Percentiles rank a stretch among this genome's conserved stretches.
These are phyloP conservation scores for Priceomyces medius DNA, from an alignment of 805 yeast genomes.

Conservation along the genomic window DNA sequence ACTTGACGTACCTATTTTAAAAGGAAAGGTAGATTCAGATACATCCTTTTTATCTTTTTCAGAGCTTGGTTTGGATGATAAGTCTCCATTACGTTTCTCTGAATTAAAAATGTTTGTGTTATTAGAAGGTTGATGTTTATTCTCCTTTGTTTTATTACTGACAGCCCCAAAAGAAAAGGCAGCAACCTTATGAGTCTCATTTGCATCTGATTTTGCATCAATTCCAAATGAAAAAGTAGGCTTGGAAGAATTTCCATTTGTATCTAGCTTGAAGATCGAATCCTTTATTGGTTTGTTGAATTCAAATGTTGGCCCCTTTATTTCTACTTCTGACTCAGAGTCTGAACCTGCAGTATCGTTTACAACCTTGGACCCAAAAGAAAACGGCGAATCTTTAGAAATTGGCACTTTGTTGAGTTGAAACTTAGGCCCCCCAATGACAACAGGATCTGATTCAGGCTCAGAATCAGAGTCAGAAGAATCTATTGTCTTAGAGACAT, in stretches of 20 bases:
- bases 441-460: conserved; percentile 24
- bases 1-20: too few species aligned
- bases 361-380: conserved; percentile 34
- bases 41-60: too few species aligned
- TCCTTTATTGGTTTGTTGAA: conserved; percentile 39
- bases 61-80: too few species aligned
- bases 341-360: conserved; percentile 45
- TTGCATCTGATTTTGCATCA: neutral
- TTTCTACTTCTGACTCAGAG: conserved; percentile 60
- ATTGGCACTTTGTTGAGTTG: conserved; percentile 27
- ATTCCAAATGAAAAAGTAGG: conserved; percentile 16
- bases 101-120: too few species aligned
- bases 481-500: neutral
- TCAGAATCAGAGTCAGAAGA: conserved; percentile 27
- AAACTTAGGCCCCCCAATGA: conserved; percentile 39
- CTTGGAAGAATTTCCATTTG: conserved; percentile 4
- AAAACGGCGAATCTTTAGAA: conserved; percentile 35
- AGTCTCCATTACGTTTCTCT: too few species aligned
- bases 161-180: conserved; percentile 19
- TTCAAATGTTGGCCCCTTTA: conserved; percentile 71
- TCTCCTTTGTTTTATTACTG: too few species aligned
- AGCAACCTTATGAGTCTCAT: conserved; percentile 8
- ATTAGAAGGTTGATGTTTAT: too few species aligned
- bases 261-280: conserved; percentile 25
- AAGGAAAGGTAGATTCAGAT: too few species aligned